Evolutionary conservation across 2,329 filamentous ascomycete species (phyloP).

Genomic region (Zasmidium citrigriseum): DNA sequence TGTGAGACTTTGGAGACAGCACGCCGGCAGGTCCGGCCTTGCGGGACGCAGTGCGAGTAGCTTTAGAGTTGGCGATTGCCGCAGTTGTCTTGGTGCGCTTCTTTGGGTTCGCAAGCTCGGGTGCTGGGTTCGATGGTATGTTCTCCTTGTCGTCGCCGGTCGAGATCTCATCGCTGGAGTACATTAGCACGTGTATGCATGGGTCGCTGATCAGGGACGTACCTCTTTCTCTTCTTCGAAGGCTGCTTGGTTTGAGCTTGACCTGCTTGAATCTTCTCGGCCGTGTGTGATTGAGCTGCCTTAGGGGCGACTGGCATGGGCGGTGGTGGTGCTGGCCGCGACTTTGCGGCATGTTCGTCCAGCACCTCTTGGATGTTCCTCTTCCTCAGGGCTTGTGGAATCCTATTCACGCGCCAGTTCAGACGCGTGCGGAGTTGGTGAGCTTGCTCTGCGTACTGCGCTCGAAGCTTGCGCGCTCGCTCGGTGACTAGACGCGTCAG

Average conservation of each 20-base stretch:
- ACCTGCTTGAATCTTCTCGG: constrained; percentile 10
- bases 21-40: constrained; percentile 53
- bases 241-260: constrained; percentile 13
- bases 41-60: constrained; percentile 34
- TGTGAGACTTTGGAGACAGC: constrained; percentile 80
- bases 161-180: constrained; percentile 60
- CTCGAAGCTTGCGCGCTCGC: constrained; percentile 80
- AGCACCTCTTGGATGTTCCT: constrained; percentile 81
- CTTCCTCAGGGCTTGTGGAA: constrained; percentile 76
- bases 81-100: constrained; percentile 53
- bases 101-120: constrained; percentile 65
- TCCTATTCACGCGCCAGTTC: constrained; percentile 90
- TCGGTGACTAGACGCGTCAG: constrained; percentile 67
- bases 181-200: constrained; percentile 18
- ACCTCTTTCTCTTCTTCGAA: constrained; percentile 27
- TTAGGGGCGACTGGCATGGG: constrained; percentile 19
- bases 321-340: constrained; percentile 26
- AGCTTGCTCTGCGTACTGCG: constrained; percentile 86
- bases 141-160: constrained; percentile 76
- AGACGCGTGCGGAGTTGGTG: constrained; percentile 82
- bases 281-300: constrained; percentile 10
- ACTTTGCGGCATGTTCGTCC: constrained; percentile 48
- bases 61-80: constrained; percentile 33
- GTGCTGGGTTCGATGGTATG: constrained; percentile 45
- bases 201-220: neutral